phyloP scores from a whole-genome alignment of 306 rosid genomes.

The Malus asiatica region DNA sequence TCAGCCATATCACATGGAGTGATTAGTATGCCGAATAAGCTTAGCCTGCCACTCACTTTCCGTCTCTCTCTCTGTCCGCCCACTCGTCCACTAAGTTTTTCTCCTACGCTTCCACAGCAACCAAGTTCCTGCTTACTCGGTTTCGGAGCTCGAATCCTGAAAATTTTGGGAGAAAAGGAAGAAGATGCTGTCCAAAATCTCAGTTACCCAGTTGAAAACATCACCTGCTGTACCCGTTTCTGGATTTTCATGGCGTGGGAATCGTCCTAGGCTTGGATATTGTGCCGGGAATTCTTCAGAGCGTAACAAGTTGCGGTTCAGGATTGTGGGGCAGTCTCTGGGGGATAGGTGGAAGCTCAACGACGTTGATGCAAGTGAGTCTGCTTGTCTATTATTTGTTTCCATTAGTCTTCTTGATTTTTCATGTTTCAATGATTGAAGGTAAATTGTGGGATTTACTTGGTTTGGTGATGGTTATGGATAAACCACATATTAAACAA shows the following conservation, averaged over 20 bases:
- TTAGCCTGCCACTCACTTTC: not conserved
- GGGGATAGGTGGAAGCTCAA: conserved; percentile 68
- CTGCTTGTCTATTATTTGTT: not conserved
- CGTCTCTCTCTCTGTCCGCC: not conserved
- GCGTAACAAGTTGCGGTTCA: conserved; percentile 42
- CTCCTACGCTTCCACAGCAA: not conserved
- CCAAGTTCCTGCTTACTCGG: not conserved
- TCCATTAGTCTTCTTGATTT: not conserved
- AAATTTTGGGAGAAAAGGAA: not conserved
- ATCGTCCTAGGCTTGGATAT: conserved; percentile 22
- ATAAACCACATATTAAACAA: not conserved
- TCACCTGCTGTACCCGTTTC: conserved; percentile 26
- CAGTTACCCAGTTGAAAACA: conserved; percentile 32
- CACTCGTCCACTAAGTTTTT: not conserved
- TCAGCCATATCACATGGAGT: not conserved
- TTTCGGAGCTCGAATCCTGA: conserved; percentile 20
- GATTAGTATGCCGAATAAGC: no score
- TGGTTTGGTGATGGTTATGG: not conserved
- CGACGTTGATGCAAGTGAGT: conserved; percentile 54
- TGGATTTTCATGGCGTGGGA: conserved; percentile 26
- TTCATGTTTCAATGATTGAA: not conserved
- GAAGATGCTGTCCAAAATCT: conserved; percentile 45
- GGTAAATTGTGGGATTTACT: not conserved
- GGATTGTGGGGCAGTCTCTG: conserved; percentile 41
- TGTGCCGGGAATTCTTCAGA: conserved; percentile 23